Evolutionary conservation across 2,329 filamentous ascomycete genomes (phyloP), one percentile per base, ranked within the genome.

Genomic region (Aspergillus brasiliensis): DNA sequence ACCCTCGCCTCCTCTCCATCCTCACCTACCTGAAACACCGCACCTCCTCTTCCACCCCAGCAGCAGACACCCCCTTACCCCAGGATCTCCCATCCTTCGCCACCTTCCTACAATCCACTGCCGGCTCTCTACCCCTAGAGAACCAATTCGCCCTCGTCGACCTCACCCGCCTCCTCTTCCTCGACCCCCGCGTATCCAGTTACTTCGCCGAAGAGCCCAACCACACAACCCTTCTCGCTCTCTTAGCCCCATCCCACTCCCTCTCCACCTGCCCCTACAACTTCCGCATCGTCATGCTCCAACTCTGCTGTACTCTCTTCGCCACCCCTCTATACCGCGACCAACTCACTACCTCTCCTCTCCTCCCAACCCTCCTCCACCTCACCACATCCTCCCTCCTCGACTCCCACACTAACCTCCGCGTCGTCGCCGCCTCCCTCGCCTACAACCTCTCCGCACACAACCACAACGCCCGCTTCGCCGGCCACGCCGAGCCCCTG

Each of bases 241-340:
- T 97, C 2, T 69, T 76, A 31, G 65, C 70, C 1, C 75, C 80
- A n/a, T 76, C 91, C 47, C 37, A 58, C 19, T 59, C 78, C 5
- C 80, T 84, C 31, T 71, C 78, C 8, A 75, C 79, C 1, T 90
- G 88, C 42, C 91, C 92, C 0, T 97, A 97, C 71, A 88, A 89
- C 2, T 83, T 97, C 1, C 88, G 91, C 11, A 85, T 97, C 2
- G 85, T 96, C 2, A 89, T 91, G 0, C 78, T 96, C 21, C 93
- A 97, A 67, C 84, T 94, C 70, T 84, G 86, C 1, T 96, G 92
- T 77, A 97, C 97, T 69, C 81, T 96, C 44, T 97, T 96, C 78
- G 88, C 86, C 0, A 89, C 88, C 0, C 84, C 86, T 0, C 0
- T 96, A 96, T 72, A 87, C 91, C 4, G 83, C 96, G 46, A 62